A percentile compares a stretch with the other conserved stretches of the same genome.
Evolutionary conservation across 2,329 filamentous ascomycete genomes (phyloP).

Genomic region (Ilyonectria destructans): DNA sequence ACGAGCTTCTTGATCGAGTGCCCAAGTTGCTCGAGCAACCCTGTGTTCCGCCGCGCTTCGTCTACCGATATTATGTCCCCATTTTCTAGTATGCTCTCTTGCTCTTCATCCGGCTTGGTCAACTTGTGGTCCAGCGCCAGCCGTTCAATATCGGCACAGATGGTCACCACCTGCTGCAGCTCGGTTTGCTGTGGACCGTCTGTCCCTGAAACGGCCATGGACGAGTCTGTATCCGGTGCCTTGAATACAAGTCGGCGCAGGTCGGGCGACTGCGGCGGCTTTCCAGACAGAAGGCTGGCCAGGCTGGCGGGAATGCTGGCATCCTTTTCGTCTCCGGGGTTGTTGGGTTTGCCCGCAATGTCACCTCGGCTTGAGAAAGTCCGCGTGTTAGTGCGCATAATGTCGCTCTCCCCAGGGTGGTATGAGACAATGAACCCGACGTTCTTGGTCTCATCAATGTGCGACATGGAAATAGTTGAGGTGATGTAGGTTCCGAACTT

Average conservation of each 20-base stretch:
- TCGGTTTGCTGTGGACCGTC: conserved; percentile 65
- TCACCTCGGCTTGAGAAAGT: conserved; percentile 75
- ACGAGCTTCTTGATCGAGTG: conserved; percentile 96
- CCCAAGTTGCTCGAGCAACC: conserved; percentile 87
- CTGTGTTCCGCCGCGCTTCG: conserved; percentile 90
- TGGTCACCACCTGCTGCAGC: conserved; percentile 71
- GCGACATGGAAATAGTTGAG: conserved; percentile 83
- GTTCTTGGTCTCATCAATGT: conserved; percentile 85
- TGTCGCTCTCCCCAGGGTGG: conserved; percentile 78
- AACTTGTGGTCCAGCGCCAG: conserved; percentile 70
- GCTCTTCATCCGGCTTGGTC: conserved; percentile 59
- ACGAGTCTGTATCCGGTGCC: conserved; percentile 69
- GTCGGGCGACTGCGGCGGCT: conserved; percentile 41
- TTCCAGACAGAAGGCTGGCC: conserved; percentile 61
- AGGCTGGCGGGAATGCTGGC: conserved; percentile 54
- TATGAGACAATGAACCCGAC: conserved; percentile 89
- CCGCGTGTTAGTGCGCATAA: conserved; percentile 87
- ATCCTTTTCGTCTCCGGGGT: conserved; percentile 40
- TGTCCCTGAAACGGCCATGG: conserved; percentile 67
- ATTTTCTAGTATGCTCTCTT: conserved; percentile 66
- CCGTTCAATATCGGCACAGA: conserved; percentile 85
- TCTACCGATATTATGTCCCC: conserved; percentile 86
- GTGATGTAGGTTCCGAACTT: conserved; percentile 92
- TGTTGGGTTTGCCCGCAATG: conserved; percentile 45
- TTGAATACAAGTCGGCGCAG: conserved; percentile 68